Evolutionary conservation across 371 early-diverging fungal species (phyloP).

Genomic region (Mucor irregularis): DNA sequence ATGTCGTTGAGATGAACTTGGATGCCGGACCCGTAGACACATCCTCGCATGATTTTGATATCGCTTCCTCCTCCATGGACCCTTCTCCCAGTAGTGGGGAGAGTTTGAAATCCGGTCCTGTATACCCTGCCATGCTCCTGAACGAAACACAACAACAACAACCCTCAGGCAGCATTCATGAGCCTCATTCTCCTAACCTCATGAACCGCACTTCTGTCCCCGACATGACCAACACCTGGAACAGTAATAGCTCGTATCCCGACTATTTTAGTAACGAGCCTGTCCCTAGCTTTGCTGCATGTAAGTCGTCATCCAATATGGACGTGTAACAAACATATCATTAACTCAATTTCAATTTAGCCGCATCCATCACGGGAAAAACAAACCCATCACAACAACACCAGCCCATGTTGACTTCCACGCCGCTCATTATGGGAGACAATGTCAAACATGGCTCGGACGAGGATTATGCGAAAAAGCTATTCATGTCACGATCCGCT

Average conservation of each 20-base stretch:
- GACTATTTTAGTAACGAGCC: conserved; percentile 16
- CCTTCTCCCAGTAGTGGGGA: neutral
- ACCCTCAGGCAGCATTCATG: neutral
- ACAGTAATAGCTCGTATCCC: neutral
- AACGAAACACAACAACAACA: conserved; percentile 12
- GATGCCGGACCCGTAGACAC: conserved; percentile 11
- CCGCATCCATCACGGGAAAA: neutral
- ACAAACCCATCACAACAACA: neutral
- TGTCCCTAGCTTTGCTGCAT: neutral
- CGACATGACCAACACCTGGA: conserved; percentile 6
- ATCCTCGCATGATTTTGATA: neutral
- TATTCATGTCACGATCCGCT: conserved; percentile 47
- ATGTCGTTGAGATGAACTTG: conserved; percentile 40
- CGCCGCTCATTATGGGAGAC: conserved; percentile 12
- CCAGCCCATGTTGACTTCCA: conserved; percentile 11
- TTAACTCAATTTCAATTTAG: neutral
- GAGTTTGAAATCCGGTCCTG: conserved; percentile 6
- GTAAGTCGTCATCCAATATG: conserved; percentile 1
- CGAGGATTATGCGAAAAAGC: conserved; percentile 36
- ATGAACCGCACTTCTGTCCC: conserved; percentile 4
- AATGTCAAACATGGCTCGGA: conserved; percentile 14
- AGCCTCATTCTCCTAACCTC: neutral
- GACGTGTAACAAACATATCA: too few species aligned
- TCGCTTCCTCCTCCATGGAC: neutral
- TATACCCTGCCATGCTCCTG: conserved; percentile 38